Evolutionary conservation across 106 monocot genomes (phyloP).

Genomic region (Triglochin maritima): DNA sequence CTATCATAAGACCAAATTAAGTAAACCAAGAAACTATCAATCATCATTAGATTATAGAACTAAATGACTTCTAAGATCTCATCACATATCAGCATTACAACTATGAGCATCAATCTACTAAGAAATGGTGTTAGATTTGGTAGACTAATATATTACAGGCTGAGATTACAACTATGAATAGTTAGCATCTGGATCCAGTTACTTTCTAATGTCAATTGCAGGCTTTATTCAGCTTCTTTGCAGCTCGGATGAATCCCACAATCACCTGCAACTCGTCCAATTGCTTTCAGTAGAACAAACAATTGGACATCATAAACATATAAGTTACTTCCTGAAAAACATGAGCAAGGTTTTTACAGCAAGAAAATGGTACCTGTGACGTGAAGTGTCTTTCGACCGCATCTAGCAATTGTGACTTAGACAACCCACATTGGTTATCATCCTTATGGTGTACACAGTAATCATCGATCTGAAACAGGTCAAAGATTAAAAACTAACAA

Average conservation of each 20-base stretch:
- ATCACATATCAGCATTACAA: not conserved
- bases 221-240: slow-evolving; percentile 18
- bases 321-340: too few relatives aligned
- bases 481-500: not conserved
- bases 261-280: slow-evolving; percentile 32
- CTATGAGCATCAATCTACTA: not conserved
- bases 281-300: slow-evolving; percentile 9
- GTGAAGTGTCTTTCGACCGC: slow-evolving; percentile 72
- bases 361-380: slow-evolving; percentile 40
- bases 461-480: not conserved
- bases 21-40: too few relatives aligned
- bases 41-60: too few relatives aligned
- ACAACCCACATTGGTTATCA: slow-evolving; percentile 35
- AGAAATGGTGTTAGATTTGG: not conserved
- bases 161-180: not conserved
- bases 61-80: too few relatives aligned
- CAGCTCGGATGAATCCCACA: slow-evolving; percentile 12
- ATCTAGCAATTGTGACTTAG: slow-evolving; percentile 70
- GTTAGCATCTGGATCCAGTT: not conserved
- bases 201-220: slow-evolving; percentile 1
- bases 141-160: not conserved
- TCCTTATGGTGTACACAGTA: slow-evolving; percentile 24
- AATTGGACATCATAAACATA: not conserved
- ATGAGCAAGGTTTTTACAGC: too few relatives aligned
- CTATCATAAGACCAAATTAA: too few relatives aligned